Conservation (phyloP, 257 asterid species). For the Apocynum venetum region DNA sequence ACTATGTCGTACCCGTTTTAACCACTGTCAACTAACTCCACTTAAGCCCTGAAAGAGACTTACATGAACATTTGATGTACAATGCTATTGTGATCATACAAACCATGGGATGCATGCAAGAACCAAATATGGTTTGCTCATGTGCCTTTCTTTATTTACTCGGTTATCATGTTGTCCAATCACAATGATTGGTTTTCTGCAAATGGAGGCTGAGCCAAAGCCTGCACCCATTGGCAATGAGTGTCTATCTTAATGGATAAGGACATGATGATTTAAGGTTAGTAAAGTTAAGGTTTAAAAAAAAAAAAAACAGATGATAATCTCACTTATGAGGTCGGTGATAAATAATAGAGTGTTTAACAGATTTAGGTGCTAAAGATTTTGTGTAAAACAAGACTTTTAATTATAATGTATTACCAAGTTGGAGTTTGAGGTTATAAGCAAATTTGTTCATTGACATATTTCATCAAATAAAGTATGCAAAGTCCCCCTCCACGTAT, state of each 20-base stretch:
- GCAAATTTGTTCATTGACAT: not conserved
- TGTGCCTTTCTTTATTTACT: not conserved
- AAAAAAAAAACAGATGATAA: not conserved
- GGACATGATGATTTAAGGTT: not conserved
- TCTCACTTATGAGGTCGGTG: not conserved
- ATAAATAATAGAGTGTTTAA: too few relatives aligned
- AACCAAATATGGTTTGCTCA: too few relatives aligned
- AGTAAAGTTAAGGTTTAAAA: not conserved
- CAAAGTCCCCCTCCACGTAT: too few relatives aligned
- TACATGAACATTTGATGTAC: too few relatives aligned
- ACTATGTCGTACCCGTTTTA: conserved; percentile 12
- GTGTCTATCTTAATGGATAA: conserved; percentile 4
- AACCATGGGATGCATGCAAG: not conserved
- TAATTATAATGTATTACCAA: not conserved
- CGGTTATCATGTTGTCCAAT: conserved; percentile 2
- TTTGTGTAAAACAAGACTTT: too few relatives aligned
- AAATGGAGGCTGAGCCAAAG: not conserved
- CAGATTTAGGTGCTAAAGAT: too few relatives aligned
- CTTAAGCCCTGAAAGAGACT: not conserved
- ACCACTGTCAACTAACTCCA: conserved; percentile 22
- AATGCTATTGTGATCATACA: too few relatives aligned
- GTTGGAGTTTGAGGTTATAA: not conserved
- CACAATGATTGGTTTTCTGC: not conserved
- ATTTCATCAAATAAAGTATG: not conserved
- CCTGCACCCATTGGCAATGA: not conserved